These are phyloP conservation scores for Fomitopsis serialis DNA, from an alignment of 768 basidiomycete genomes.

Conservation along the genomic window DNA sequence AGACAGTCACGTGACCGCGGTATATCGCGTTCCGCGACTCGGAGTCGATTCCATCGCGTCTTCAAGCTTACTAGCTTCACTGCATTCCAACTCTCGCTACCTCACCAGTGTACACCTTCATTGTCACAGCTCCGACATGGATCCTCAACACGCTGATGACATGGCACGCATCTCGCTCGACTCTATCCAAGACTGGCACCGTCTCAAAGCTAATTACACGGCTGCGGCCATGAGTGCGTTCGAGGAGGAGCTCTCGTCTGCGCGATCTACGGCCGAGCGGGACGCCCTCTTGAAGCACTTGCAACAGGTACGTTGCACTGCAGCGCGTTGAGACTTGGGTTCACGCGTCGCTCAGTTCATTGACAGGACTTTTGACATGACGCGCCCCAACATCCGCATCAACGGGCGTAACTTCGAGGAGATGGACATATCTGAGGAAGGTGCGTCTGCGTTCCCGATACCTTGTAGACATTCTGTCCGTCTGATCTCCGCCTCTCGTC, in stretches of 20 bases:
- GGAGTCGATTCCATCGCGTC: too few species aligned
- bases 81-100: too few species aligned
- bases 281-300: slow-evolving; percentile 45
- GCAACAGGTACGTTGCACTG: slow-evolving; percentile 39
- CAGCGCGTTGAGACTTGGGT: slow-evolving; percentile 3
- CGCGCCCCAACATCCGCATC: slow-evolving; percentile 69
- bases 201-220: slow-evolving; percentile 49
- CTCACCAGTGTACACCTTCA: too few species aligned
- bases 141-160: slow-evolving; percentile 26
- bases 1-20: too few species aligned
- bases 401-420: slow-evolving; percentile 76
- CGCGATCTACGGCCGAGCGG: slow-evolving; percentile 36
- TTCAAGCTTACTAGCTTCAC: too few species aligned
- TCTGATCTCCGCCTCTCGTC: not conserved
- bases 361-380: slow-evolving; percentile 54
- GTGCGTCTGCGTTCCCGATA: slow-evolving; percentile 28
- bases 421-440: slow-evolving; percentile 48
- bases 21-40: too few species aligned
- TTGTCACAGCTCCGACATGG: not conserved
- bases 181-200: slow-evolving; percentile 60
- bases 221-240: slow-evolving; percentile 40
- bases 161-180: slow-evolving; percentile 57
- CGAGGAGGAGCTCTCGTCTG: slow-evolving; percentile 39
- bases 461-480: not conserved
- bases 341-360: slow-evolving; percentile 41